phyloP scores from a whole-genome alignment of 805 yeast genomes.

The Kazachstania taianensis region DNA sequence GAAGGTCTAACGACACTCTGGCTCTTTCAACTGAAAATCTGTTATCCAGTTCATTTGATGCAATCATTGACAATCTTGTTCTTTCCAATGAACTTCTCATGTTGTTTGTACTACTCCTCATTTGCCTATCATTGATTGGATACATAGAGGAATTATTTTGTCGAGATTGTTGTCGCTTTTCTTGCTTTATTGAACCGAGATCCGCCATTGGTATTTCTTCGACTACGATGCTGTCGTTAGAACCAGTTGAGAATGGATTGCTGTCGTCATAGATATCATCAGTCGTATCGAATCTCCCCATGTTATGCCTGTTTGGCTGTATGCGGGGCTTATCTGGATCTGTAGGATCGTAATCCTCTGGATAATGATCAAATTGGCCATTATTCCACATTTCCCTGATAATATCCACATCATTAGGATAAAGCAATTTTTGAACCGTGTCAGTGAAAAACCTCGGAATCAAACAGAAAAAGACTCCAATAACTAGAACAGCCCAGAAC shows the following conservation, averaged over 20 bases:
- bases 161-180: not conserved
- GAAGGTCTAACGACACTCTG: slow-evolving; percentile 32
- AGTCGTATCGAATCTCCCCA: not conserved
- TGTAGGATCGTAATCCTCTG: slow-evolving; percentile 66
- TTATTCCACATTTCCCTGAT: slow-evolving; percentile 57
- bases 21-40: slow-evolving; percentile 34
- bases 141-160: slow-evolving; percentile 1
- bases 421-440: slow-evolving; percentile 38
- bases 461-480: slow-evolving; percentile 54
- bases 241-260: slow-evolving; percentile 7
- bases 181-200: slow-evolving; percentile 6
- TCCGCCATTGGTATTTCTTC: slow-evolving; percentile 33
- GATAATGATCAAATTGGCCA: slow-evolving; percentile 61
- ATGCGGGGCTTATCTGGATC: slow-evolving; percentile 57
- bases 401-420: slow-evolving; percentile 66
- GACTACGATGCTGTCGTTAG: slow-evolving; percentile 25
- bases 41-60: slow-evolving; percentile 30
- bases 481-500: slow-evolving; percentile 58
- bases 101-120: not conserved
- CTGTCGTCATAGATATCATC: not conserved
- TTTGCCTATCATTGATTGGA: not conserved
- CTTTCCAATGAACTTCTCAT: slow-evolving; percentile 31
- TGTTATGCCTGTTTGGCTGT: not conserved
- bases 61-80: slow-evolving; percentile 30
- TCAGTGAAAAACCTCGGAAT: slow-evolving; percentile 61